Evolutionary conservation across 495 filamentous ascomycete genomes (phyloP).

Genomic region (Halenospora varia): DNA sequence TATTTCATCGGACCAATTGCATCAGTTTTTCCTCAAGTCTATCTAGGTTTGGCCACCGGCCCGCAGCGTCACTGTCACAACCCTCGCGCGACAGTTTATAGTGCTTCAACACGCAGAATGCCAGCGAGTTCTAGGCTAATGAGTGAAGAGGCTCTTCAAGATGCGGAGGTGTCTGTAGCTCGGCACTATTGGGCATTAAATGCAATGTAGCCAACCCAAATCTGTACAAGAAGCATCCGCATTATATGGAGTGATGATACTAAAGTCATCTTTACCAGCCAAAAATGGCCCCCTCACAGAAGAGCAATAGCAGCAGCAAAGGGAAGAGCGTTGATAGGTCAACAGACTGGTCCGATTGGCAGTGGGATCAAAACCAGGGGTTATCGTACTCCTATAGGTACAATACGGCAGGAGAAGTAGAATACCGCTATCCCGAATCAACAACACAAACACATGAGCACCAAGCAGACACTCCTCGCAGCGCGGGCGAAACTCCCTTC

Average conservation of each 20-base stretch:
- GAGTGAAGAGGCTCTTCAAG: conserved; percentile 8
- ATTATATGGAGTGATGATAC: background rate
- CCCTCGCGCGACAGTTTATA: too few relatives aligned
- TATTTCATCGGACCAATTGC: too few relatives aligned
- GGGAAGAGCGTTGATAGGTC: conserved; percentile 1
- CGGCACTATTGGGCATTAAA: background rate
- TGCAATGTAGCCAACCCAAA: background rate
- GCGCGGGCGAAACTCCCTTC: background rate
- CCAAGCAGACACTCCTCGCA: background rate
- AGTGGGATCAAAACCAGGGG: background rate
- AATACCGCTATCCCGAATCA: background rate
- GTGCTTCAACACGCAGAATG: too few relatives aligned
- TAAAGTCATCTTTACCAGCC: background rate
- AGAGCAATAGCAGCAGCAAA: background rate
- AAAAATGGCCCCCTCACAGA: background rate
- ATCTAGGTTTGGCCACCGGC: too few relatives aligned
- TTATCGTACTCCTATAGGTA: background rate
- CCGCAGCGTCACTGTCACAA: too few relatives aligned
- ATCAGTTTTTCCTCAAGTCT: too few relatives aligned
- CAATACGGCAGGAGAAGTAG: background rate
- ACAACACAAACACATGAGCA: background rate
- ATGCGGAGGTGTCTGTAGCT: background rate
- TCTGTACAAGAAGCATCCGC: background rate
- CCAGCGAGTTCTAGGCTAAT: too few relatives aligned
- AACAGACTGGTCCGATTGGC: conserved; percentile 1